Evolutionary conservation across 345 rosid genomes (phyloP).

Genomic region (Gossypioides kirkii): DNA sequence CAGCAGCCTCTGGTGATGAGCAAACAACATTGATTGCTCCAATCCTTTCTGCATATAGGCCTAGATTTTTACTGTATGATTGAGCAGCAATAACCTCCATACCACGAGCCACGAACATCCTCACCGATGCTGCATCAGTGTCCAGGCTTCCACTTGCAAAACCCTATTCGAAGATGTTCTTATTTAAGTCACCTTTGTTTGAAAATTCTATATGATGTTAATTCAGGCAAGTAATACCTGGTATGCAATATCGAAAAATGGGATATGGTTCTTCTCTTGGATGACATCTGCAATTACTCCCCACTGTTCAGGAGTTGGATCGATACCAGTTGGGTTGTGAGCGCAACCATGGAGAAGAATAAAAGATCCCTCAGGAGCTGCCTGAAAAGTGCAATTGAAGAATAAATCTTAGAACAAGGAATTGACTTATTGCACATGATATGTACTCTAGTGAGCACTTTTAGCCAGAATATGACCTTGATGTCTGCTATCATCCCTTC

Average conservation of each 20-base stretch:
- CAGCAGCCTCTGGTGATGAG: constrained; percentile 77
- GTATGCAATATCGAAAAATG: constrained; percentile 96
- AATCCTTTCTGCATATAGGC: constrained; percentile 85
- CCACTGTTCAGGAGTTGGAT: constrained; percentile 95
- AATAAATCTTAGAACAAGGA: background rate
- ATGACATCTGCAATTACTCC: constrained; percentile 79
- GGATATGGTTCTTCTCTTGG: constrained; percentile 90
- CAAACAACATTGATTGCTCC: constrained; percentile 92
- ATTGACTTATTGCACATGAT: background rate
- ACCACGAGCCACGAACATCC: constrained; percentile 75
- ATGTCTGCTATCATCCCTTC: constrained; percentile 96
- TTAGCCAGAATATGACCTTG: constrained; percentile 44
- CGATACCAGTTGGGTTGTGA: constrained; percentile 98
- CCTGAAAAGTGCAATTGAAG: constrained; percentile 37
- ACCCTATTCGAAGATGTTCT: constrained; percentile 42
- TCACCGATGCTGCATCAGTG: constrained; percentile 80
- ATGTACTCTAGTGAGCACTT: background rate
- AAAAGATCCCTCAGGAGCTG: constrained; percentile 91
- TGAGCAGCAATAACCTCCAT: constrained; percentile 92
- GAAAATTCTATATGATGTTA: background rate
- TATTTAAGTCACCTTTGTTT: background rate
- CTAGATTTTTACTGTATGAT: constrained; percentile 93
- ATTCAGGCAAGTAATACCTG: constrained; percentile 46
- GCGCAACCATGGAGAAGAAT: constrained; percentile 97
- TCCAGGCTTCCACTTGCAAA: constrained; percentile 99